A percentile compares a stretch with the other conserved stretches of the same genome.
These are phyloP conservation scores for Waltergamsia citrina DNA, from an alignment of 2,329 filamentous ascomycete genomes.

Conservation along the genomic window DNA sequence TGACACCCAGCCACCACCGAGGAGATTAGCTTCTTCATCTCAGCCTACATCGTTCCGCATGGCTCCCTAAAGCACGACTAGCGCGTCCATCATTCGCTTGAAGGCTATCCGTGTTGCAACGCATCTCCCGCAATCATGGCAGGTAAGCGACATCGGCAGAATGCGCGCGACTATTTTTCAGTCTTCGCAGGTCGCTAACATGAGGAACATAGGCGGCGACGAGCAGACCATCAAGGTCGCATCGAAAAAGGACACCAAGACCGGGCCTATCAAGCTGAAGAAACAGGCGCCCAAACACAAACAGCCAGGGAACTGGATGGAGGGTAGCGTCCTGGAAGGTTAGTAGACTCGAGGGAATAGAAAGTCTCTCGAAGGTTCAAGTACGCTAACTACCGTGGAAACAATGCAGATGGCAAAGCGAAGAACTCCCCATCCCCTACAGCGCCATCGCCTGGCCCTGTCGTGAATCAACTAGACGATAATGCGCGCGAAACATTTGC, in stretches of 20 bases:
- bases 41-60: too few species aligned
- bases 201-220: slow-evolving; percentile 28
- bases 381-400: not conserved
- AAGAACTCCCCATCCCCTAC: slow-evolving; percentile 21
- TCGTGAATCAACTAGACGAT: slow-evolving; percentile 64
- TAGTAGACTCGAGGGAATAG: slow-evolving; percentile 10
- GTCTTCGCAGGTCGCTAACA: not conserved
- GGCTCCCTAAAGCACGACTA: not conserved
- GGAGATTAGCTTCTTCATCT: too few species aligned
- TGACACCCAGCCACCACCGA: too few species aligned
- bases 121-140: not conserved
- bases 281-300: slow-evolving; percentile 51
- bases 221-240: slow-evolving; percentile 55
- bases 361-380: not conserved
- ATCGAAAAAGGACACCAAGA: slow-evolving; percentile 43
- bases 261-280: slow-evolving; percentile 51
- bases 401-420: slow-evolving; percentile 43
- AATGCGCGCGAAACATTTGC: slow-evolving; percentile 69
- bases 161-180: not conserved
- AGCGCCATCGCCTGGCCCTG: slow-evolving; percentile 40
- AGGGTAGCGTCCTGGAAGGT: slow-evolving; percentile 56
- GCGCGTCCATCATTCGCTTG: not conserved
- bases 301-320: slow-evolving; percentile 63
- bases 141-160: slow-evolving; percentile 1
- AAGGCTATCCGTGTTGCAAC: not conserved